These are phyloP conservation scores for Candida anutae DNA, from an alignment of 1,139 yeast genomes.

Conservation along the genomic window DNA sequence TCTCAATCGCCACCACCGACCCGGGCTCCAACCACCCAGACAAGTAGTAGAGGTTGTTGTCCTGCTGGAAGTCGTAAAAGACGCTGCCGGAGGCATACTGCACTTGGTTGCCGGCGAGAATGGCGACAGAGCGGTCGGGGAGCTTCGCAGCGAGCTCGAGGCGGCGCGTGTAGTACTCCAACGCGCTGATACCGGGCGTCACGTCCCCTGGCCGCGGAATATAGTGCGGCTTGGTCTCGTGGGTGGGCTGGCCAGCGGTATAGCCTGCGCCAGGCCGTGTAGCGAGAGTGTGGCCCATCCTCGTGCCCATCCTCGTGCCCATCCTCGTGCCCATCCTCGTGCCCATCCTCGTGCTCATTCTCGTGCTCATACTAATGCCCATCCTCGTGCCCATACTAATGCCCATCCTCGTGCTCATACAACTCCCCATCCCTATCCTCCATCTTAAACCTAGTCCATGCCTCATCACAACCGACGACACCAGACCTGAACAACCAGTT, in stretches of 20 bases:
- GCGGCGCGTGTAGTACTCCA: conserved; percentile 75
- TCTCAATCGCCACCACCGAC: conserved; percentile 69
- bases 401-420: too few species aligned
- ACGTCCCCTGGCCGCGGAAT: conserved; percentile 66
- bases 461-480: too few species aligned
- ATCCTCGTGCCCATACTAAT: too few species aligned
- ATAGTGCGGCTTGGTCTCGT: conserved; percentile 75
- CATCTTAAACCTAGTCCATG: too few species aligned
- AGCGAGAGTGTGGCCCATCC: too few species aligned
- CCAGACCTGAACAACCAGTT: too few species aligned
- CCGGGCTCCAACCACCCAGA: conserved; percentile 95
- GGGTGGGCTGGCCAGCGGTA: conserved; percentile 75
- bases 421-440: too few species aligned
- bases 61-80: conserved; percentile 86
- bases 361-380: too few species aligned
- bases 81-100: conserved; percentile 87
- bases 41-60: conserved; percentile 76
- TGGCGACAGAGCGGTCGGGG: conserved; percentile 61
- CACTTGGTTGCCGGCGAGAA: conserved; percentile 63
- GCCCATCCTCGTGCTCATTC: too few species aligned
- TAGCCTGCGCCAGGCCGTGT: too few species aligned
- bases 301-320: too few species aligned
- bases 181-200: conserved; percentile 81
- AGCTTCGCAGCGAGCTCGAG: conserved; percentile 45
- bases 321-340: too few species aligned